Percentiles rank a stretch among this genome's conserved stretches.
phyloP scores from a whole-genome alignment of 768 basidiomycete genomes.

The Lactifluus echinatus region DNA sequence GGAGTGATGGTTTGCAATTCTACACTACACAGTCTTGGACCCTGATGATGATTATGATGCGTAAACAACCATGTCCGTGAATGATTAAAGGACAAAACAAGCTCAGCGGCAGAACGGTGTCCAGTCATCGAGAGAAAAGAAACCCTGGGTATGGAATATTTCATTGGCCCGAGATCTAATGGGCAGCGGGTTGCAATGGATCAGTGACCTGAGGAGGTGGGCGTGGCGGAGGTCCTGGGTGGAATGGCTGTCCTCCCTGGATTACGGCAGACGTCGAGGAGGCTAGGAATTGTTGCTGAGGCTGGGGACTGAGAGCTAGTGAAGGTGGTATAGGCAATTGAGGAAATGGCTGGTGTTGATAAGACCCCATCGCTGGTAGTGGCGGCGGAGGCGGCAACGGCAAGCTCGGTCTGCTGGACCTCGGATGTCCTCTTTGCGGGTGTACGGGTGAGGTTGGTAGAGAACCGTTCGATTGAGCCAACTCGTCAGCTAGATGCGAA shows the following conservation, averaged over 20 bases:
- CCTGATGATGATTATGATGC: constrained; percentile 7
- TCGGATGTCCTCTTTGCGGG: constrained; percentile 13
- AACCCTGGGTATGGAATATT: neutral
- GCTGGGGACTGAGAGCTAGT: constrained; percentile 13
- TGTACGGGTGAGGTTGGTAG: constrained; percentile 11
- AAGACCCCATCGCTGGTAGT: constrained; percentile 28
- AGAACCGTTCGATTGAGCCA: constrained; percentile 19
- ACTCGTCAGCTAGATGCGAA: neutral
- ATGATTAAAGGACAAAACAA: constrained; percentile 5
- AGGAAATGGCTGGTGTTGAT: constrained; percentile 26
- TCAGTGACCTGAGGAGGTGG: constrained; percentile 21
- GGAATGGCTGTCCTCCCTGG: constrained; percentile 22
- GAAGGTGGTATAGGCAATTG: constrained; percentile 13
- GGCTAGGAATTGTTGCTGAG: constrained; percentile 18
- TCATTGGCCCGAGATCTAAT: constrained; percentile 4
- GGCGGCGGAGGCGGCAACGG: constrained; percentile 34
- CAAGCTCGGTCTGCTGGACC: constrained; percentile 40
- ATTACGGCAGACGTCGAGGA: constrained; percentile 22
- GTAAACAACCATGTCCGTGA: constrained; percentile 6
- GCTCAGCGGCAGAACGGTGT: neutral
- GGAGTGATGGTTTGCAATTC: constrained; percentile 7
- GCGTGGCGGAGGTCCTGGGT: constrained; percentile 26
- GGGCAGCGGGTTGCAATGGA: constrained; percentile 16
- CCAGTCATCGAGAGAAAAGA: neutral
- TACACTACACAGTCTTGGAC: constrained; percentile 15